A percentile compares a stretch with the other conserved stretches of the same genome.
Conservation (phyloP, 2,329 filamentous ascomycete species). For the Pseudofabraea citricarpa region DNA sequence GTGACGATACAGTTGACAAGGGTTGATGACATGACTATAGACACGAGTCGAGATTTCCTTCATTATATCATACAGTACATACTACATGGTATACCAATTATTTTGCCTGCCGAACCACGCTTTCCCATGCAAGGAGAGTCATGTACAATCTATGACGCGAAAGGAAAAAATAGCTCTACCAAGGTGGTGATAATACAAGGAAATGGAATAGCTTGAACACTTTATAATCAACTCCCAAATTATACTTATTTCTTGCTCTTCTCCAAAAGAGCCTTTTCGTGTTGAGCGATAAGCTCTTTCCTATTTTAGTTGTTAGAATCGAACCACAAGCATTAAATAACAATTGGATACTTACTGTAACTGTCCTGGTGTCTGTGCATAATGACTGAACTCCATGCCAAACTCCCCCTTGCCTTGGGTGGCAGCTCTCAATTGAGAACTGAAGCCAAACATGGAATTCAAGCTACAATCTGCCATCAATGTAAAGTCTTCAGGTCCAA, state of each 20-base stretch:
- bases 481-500: constrained; percentile 89
- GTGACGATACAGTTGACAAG: too few relatives aligned
- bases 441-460: constrained; percentile 98
- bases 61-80: constrained; percentile 1
- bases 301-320: constrained; percentile 25
- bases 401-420: constrained; percentile 99
- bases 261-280: constrained; percentile 62
- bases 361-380: constrained; percentile 79
- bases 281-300: constrained; percentile 63
- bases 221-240: constrained; percentile 5
- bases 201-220: constrained; percentile 6
- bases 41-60: constrained; percentile 1
- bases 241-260: constrained; percentile 30
- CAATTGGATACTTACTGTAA: constrained; percentile 63
- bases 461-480: constrained; percentile 87
- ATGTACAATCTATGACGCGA: not conserved
- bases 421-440: constrained; percentile 80
- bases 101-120: constrained; percentile 1
- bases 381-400: constrained; percentile 98
- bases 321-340: not conserved
- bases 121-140: constrained; percentile 1
- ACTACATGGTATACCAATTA: not conserved
- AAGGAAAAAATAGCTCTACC: too few relatives aligned
- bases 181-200: not conserved
- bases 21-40: too few relatives aligned